These are phyloP conservation scores for Leishmania major DNA, from an alignment of 208 protist species.

Conservation along the genomic window DNA sequence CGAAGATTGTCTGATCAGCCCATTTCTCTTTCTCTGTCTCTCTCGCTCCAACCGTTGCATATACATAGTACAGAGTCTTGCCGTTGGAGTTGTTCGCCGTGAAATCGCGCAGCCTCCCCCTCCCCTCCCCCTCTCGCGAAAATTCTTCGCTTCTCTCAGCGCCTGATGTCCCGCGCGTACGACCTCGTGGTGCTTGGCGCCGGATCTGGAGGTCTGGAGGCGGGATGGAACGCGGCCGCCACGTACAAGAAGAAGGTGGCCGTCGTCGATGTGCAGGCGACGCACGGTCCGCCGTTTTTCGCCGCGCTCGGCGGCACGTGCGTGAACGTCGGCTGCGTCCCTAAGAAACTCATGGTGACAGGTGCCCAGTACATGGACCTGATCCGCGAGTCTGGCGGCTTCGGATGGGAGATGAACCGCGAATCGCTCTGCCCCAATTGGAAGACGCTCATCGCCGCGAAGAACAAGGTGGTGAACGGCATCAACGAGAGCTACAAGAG, in stretches of 20 bases:
- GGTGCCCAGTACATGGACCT: conserved; percentile 83
- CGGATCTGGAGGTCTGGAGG: conserved; percentile 88
- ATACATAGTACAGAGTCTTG: neutral
- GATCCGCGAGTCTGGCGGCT: conserved; percentile 76
- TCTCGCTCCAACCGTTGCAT: neutral
- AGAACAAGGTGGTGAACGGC: conserved; percentile 80
- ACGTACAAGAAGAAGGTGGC: conserved; percentile 87
- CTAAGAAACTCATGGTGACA: conserved; percentile 91
- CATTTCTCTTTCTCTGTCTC: neutral
- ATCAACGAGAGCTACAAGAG: conserved; percentile 93
- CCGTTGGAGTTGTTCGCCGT: neutral
- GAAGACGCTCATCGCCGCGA: conserved; percentile 86
- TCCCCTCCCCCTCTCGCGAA: conserved; percentile 1
- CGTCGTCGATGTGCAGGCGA: conserved; percentile 83
- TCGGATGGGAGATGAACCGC: conserved; percentile 81
- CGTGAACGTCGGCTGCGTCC: conserved; percentile 89
- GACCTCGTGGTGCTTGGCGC: conserved; percentile 92
- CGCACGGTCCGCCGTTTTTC: conserved; percentile 80
- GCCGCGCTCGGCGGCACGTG: conserved; percentile 85
- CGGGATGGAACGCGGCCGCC: conserved; percentile 83
- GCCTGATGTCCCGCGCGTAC: conserved; percentile 70
- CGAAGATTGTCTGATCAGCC: neutral
- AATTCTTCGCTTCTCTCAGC: conserved; percentile 56
- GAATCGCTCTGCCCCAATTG: conserved; percentile 67
- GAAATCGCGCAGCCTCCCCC: neutral